phyloP scores from a whole-genome alignment of 208 protist species.

The Trypanosoma boissoni region DNA sequence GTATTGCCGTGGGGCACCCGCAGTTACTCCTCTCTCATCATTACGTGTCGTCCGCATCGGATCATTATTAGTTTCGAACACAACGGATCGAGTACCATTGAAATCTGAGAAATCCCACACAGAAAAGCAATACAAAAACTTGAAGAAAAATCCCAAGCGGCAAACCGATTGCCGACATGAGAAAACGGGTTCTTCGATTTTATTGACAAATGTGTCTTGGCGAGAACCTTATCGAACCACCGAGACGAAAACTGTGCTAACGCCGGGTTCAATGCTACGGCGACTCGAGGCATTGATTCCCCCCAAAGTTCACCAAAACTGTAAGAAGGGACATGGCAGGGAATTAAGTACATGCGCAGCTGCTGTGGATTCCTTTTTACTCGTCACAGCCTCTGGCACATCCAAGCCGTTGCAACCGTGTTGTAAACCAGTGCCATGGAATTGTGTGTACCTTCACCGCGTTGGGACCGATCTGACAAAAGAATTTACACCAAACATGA shows the following conservation, averaged over 20 bases:
- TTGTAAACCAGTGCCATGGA: constrained; percentile 21
- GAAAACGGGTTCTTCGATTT: too few relatives aligned
- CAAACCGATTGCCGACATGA: too few relatives aligned
- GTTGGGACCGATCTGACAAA: background rate
- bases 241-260: constrained; percentile 7
- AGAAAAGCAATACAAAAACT: too few relatives aligned
- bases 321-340: background rate
- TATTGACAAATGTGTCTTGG: background rate
- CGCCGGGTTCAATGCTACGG: constrained; percentile 12
- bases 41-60: too few relatives aligned
- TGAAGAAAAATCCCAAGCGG: too few relatives aligned
- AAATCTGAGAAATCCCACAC: too few relatives aligned
- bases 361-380: too few relatives aligned
- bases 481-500: background rate
- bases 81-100: too few relatives aligned
- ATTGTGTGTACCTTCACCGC: constrained; percentile 2
- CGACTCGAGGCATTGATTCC: constrained; percentile 20
- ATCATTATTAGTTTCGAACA: too few relatives aligned
- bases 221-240: background rate
- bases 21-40: too few relatives aligned
- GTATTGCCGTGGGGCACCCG: too few relatives aligned
- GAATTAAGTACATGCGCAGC: background rate
- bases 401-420: constrained; percentile 6
- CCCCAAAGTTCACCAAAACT: background rate
- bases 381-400: background rate